A percentile compares a stretch with the other conserved stretches of the same genome.
Conservation (phyloP, 1,139 yeast genomes). For the Geotrichum aggregatum region DNA sequence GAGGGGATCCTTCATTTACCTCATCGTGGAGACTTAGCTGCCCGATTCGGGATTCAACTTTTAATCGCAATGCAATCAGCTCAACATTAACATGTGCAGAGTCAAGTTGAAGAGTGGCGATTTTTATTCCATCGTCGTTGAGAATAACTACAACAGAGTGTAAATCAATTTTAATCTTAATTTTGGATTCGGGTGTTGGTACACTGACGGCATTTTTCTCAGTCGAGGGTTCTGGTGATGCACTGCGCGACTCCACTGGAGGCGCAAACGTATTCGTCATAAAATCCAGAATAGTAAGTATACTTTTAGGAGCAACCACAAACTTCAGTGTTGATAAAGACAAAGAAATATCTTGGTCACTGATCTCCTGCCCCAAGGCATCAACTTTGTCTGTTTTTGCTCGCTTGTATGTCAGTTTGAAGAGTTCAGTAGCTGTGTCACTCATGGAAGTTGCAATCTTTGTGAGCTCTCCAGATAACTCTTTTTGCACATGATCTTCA, state of each 20-base stretch:
- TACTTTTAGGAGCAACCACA: constrained; percentile 70
- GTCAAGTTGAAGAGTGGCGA: constrained; percentile 74
- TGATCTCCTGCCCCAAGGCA: constrained; percentile 39
- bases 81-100: constrained; percentile 65
- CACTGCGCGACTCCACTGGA: constrained; percentile 20
- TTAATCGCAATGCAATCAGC: constrained; percentile 71
- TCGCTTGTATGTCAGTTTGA: constrained; percentile 54
- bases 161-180: constrained; percentile 62
- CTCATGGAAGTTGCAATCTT: constrained; percentile 61
- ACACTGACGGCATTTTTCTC: constrained; percentile 6
- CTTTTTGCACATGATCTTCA: constrained; percentile 67
- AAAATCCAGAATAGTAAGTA: constrained; percentile 73
- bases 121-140: constrained; percentile 75
- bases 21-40: constrained; percentile 77
- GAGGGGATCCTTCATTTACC: constrained; percentile 56
- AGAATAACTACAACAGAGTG: constrained; percentile 71
- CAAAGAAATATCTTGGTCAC: constrained; percentile 68
- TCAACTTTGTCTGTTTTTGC: constrained; percentile 23
- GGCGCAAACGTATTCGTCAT: constrained; percentile 74
- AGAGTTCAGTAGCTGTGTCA: constrained; percentile 44
- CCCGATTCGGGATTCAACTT: constrained; percentile 67
- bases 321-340: constrained; percentile 75
- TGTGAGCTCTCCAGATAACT: constrained; percentile 61
- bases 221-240: constrained; percentile 5
- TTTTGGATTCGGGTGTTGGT: constrained; percentile 46